Evolutionary conservation across 106 monocot genomes (phyloP).

Genomic region (Dioscorea alata): DNA sequence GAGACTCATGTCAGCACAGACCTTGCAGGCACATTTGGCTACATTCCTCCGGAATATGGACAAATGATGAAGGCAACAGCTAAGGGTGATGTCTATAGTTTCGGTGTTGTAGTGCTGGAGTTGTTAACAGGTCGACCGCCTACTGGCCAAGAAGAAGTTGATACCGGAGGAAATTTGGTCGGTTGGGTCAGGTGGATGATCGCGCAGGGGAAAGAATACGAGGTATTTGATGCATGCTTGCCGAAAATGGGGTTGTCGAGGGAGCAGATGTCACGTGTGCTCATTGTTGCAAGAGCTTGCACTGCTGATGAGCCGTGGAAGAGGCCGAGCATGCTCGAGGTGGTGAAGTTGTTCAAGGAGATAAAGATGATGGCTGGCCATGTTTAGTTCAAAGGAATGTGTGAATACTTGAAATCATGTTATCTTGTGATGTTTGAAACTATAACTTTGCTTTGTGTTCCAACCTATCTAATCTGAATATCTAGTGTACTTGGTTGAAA

Average conservation of each 20-base stretch:
- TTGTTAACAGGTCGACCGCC: constrained; percentile 67
- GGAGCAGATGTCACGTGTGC: constrained; percentile 68
- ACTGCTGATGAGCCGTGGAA: constrained; percentile 74
- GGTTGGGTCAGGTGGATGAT: constrained; percentile 95
- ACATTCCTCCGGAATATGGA: constrained; percentile 92
- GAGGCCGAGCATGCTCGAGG: constrained; percentile 84
- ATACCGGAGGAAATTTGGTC: constrained; percentile 75
- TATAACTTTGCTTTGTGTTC: no score
- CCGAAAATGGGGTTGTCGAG: constrained; percentile 16
- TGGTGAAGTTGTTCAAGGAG: constrained; percentile 66
- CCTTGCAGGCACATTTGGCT: constrained; percentile 79
- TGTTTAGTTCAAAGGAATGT: not conserved
- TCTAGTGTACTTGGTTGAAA: no score
- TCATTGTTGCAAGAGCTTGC: constrained; percentile 63
- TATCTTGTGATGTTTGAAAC: no score
- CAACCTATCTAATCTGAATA: no score
- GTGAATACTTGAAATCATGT: no score
- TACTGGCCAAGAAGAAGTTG: constrained; percentile 68
- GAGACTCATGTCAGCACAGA: constrained; percentile 88
- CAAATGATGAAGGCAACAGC: constrained; percentile 87
- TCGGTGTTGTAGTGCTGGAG: constrained; percentile 80
- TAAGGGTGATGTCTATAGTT: constrained; percentile 94
- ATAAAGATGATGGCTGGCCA: constrained; percentile 28
- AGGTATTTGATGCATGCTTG: constrained; percentile 66
- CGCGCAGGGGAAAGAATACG: constrained; percentile 25